A percentile compares a stretch with the other conserved stretches of the same genome.
These are phyloP conservation scores for Mycena sanguinolenta DNA, from an alignment of 768 basidiomycete species.

Conservation along the genomic window DNA sequence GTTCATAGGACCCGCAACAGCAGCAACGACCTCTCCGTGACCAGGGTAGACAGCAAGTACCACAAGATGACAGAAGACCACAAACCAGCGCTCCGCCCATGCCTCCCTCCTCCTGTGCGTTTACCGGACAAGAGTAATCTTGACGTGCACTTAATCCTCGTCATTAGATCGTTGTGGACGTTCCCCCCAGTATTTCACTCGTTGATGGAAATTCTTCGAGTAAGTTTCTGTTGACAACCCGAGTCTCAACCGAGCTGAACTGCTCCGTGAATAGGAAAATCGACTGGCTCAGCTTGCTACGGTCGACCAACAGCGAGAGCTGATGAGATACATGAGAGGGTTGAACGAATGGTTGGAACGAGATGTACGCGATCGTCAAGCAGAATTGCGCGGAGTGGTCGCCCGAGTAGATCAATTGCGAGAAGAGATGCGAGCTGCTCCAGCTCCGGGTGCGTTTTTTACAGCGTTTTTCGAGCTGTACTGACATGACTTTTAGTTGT, in stretches of 20 bases:
- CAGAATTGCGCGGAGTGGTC: constrained; percentile 75
- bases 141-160: constrained; percentile 9
- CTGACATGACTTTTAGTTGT: constrained; percentile 1
- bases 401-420: constrained; percentile 69
- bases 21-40: neutral
- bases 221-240: constrained; percentile 42
- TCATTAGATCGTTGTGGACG: constrained; percentile 67
- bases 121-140: neutral
- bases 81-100: constrained; percentile 29
- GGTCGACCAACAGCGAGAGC: constrained; percentile 82
- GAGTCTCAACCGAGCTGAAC: constrained; percentile 2
- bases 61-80: neutral
- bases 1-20: neutral
- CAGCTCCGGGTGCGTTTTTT: constrained; percentile 49
- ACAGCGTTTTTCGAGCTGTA: neutral
- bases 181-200: constrained; percentile 77
- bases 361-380: constrained; percentile 84
- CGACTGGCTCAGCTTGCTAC: constrained; percentile 80
- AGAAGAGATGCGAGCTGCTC: constrained; percentile 54
- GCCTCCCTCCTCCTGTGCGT: constrained; percentile 71
- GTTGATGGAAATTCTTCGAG: constrained; percentile 77
- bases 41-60: too few relatives aligned
- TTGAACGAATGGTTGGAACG: constrained; percentile 85
- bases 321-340: constrained; percentile 83
- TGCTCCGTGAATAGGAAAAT: constrained; percentile 69